Conservation (phyloP, 495 filamentous ascomycete species). For the Pyrenula massariospora region DNA sequence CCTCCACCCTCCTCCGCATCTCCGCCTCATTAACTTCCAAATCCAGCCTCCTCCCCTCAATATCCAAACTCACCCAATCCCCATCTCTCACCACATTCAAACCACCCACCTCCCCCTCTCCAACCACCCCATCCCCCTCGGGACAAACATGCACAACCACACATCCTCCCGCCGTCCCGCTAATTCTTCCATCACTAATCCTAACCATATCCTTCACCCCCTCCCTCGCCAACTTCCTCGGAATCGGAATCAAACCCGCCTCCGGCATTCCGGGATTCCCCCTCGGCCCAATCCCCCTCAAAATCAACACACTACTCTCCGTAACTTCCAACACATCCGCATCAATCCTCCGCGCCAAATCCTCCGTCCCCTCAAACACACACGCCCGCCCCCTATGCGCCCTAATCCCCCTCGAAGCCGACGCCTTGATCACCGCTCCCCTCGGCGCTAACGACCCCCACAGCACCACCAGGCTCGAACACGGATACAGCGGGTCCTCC, state of each 20-base stretch:
- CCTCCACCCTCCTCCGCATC: conserved; percentile 24
- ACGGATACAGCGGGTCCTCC: conserved; percentile 37
- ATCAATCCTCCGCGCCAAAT: conserved; percentile 48
- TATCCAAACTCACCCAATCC: conserved; percentile 43
- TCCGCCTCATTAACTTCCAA: conserved; percentile 37
- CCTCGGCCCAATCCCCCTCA: conserved; percentile 50
- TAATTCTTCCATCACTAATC: conserved; percentile 56
- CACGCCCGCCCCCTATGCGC: conserved; percentile 45
- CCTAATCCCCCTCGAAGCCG: conserved; percentile 34
- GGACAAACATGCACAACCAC: conserved; percentile 57
- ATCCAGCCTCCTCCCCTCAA: conserved; percentile 28
- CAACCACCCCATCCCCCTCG: conserved; percentile 34
- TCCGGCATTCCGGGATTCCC: conserved; percentile 62
- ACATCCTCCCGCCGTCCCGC: conserved; percentile 55
- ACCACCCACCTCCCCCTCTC: conserved; percentile 29
- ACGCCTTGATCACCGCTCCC: conserved; percentile 53
- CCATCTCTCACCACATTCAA: conserved; percentile 38
- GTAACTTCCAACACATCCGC: conserved; percentile 38
- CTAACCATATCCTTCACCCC: conserved; percentile 57
- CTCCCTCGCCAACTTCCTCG: conserved; percentile 43
- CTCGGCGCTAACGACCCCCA: conserved; percentile 43
- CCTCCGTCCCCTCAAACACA: conserved; percentile 44
- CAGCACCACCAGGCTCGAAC: conserved; percentile 41
- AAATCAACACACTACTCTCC: conserved; percentile 41
- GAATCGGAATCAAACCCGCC: conserved; percentile 53